Conservation (phyloP, 129 eudicot species). For the Dittrichia graveolens region DNA sequence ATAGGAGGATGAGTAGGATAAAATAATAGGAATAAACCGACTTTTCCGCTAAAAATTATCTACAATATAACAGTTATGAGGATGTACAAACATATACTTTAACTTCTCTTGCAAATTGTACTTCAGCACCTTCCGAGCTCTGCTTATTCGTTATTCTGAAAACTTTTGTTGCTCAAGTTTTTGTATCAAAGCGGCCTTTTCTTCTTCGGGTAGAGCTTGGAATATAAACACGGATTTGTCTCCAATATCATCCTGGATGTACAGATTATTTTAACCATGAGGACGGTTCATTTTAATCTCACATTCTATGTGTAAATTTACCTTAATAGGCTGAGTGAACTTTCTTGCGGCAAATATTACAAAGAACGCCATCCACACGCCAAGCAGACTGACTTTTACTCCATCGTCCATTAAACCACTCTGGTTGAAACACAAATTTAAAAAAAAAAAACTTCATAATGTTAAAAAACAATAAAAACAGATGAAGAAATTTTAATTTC, state of each 20-base stretch:
- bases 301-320: conserved; percentile 22
- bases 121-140: background rate
- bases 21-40: too few species aligned
- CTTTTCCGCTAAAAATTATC: background rate
- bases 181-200: conserved; percentile 60
- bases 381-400: conserved; percentile 57
- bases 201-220: conserved; percentile 74
- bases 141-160: conserved; percentile 32
- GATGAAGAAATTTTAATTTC: background rate
- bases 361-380: conserved; percentile 83
- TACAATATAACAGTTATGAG: conserved; percentile 14
- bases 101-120: background rate
- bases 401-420: conserved; percentile 88
- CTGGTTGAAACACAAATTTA: conserved; percentile 25
- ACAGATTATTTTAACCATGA: conserved; percentile 17
- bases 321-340: conserved; percentile 94
- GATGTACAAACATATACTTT: conserved; percentile 9
- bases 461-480: background rate
- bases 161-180: conserved; percentile 60
- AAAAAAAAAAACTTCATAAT: background rate
- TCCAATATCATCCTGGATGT: conserved; percentile 89
- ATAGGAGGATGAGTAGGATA: too few species aligned
- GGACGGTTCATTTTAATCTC: background rate
- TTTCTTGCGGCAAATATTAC: conserved; percentile 83
- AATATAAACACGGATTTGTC: conserved; percentile 93